Evolutionary conservation across 2,329 filamentous ascomycete genomes (phyloP).

Genomic region (Thelonectria rubi): DNA sequence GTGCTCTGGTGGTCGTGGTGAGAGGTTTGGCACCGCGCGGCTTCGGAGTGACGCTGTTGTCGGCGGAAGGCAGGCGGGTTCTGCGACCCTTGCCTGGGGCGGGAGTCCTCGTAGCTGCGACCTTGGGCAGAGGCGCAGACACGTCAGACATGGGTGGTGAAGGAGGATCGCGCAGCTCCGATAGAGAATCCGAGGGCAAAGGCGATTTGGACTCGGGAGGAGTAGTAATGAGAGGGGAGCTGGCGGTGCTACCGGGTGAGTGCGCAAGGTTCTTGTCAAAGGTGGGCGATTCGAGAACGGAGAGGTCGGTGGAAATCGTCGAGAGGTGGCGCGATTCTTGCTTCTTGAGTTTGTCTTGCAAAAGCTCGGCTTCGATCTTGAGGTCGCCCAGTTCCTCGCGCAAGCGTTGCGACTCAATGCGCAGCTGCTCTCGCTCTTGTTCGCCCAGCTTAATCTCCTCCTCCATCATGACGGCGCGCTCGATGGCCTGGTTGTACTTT

Average conservation of each 20-base stretch:
- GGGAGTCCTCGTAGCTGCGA: conserved; percentile 49
- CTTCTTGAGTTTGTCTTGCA: conserved; percentile 91
- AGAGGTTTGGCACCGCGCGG: conserved; percentile 60
- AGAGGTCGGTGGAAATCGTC: conserved; percentile 69
- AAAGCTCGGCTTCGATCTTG: conserved; percentile 93
- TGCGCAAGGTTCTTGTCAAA: conserved; percentile 76
- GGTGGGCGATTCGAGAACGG: conserved; percentile 72
- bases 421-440: conserved; percentile 86
- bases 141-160: conserved; percentile 94
- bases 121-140: conserved; percentile 68
- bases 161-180: conserved; percentile 81
- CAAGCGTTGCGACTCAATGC: conserved; percentile 90
- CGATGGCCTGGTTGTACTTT: conserved; percentile 95
- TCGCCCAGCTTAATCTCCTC: conserved; percentile 93
- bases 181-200: conserved; percentile 64
- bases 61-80: conserved; percentile 64
- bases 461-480: conserved; percentile 90
- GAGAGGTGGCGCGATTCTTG: conserved; percentile 67
- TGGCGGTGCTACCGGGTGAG: conserved; percentile 86
- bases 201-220: conserved; percentile 78
- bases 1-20: conserved; percentile 44
- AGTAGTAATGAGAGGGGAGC: conserved; percentile 89
- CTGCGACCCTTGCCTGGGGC: conserved; percentile 50
- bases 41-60: conserved; percentile 65
- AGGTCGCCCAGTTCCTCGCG: conserved; percentile 92